A percentile compares a stretch with the other conserved stretches of the same genome.
Evolutionary conservation across 1,284 basidiomycete genomes (phyloP).

Genomic region (Microbotryum lychnidis-dioicae): DNA sequence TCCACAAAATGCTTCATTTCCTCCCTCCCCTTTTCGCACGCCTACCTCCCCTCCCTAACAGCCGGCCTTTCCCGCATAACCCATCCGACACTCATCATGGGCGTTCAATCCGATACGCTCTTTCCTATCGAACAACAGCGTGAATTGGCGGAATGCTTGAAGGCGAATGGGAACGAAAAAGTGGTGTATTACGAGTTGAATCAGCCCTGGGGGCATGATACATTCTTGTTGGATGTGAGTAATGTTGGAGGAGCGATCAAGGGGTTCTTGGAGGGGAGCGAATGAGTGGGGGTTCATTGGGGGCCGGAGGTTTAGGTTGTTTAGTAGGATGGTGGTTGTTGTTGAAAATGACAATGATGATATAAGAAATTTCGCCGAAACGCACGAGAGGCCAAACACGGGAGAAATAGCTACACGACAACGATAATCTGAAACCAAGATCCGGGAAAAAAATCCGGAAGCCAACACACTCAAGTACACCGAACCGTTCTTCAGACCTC

Average conservation of each 20-base stretch:
- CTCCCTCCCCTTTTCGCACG: conserved; percentile 48
- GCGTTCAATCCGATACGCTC: conserved; percentile 92
- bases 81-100: conserved; percentile 79
- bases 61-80: conserved; percentile 71
- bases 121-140: conserved; percentile 97
- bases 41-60: conserved; percentile 72
- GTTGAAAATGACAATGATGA: too few species aligned
- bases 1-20: conserved; percentile 41
- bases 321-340: too few species aligned
- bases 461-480: too few species aligned
- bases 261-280: conserved; percentile 52
- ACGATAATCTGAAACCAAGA: too few species aligned
- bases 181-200: conserved; percentile 97
- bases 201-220: conserved; percentile 88
- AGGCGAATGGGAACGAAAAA: conserved; percentile 73
- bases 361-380: too few species aligned
- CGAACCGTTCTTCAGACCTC: too few species aligned
- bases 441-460: too few species aligned
- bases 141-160: conserved; percentile 84
- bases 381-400: too few species aligned
- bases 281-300: background rate
- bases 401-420: too few species aligned
- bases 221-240: conserved; percentile 77
- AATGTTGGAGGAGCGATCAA: conserved; percentile 70
- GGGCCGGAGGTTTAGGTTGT: background rate